These are phyloP conservation scores for Fraxinus albicans DNA, from an alignment of 305 asterid species.

Conservation along the genomic window DNA sequence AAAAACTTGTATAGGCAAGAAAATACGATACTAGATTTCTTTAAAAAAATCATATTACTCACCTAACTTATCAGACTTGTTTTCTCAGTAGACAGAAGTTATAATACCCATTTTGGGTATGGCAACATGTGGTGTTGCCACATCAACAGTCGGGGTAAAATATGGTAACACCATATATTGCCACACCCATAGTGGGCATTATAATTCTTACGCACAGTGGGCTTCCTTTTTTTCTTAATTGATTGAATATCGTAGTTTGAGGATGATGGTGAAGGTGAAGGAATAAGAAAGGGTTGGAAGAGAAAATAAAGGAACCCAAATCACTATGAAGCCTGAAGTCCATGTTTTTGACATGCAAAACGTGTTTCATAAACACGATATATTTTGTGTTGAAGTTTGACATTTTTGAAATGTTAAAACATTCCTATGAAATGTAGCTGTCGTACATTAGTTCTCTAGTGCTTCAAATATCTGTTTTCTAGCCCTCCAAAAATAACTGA, in stretches of 20 bases:
- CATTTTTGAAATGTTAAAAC: not conserved
- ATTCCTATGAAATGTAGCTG: not conserved
- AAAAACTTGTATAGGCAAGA: not conserved
- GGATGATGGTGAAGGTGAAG: not conserved
- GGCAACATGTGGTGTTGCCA: too few species aligned
- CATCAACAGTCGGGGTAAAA: too few species aligned
- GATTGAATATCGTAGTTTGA: too few species aligned
- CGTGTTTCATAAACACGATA: not conserved
- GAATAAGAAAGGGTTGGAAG: not conserved
- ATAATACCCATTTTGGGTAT: too few species aligned
- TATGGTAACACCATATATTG: too few species aligned
- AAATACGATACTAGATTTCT: not conserved
- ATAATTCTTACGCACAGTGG: too few species aligned
- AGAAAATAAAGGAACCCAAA: too few species aligned
- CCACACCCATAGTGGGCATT: too few species aligned
- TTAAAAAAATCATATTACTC: too few species aligned
- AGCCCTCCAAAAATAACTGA: constrained; percentile 19
- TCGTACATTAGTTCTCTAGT: not conserved
- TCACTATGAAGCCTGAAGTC: not conserved
- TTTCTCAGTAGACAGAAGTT: too few species aligned
- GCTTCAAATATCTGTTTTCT: not conserved
- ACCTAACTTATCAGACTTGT: too few species aligned
- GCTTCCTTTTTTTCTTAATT: too few species aligned
- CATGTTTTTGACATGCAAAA: not conserved
- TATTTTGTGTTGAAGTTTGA: not conserved